Conservation (phyloP, 768 basidiomycete genomes). For the Tulasnella sp. region DNA sequence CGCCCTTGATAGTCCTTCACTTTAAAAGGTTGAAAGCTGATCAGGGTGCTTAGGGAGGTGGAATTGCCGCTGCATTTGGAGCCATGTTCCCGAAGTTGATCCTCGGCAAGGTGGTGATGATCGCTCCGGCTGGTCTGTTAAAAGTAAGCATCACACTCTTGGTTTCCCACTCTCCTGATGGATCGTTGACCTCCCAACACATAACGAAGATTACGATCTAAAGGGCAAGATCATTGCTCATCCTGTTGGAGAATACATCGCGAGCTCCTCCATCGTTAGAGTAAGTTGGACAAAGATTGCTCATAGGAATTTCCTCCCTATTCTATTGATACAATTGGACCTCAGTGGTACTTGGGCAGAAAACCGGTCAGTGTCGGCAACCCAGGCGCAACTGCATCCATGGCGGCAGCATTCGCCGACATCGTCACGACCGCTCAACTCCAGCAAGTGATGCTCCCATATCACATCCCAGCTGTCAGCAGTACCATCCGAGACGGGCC, state of each 20-base stretch:
- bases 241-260: not conserved
- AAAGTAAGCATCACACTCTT: slow-evolving; percentile 23
- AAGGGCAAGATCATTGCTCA: not conserved
- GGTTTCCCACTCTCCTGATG: not conserved
- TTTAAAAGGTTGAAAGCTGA: not conserved
- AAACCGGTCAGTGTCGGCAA: not conserved
- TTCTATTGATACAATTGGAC: too few relatives aligned
- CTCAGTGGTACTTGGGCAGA: too few relatives aligned
- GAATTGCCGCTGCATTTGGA: slow-evolving; percentile 58
- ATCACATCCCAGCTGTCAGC: slow-evolving; percentile 18
- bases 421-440: not conserved
- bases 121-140: slow-evolving; percentile 61
- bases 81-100: slow-evolving; percentile 64
- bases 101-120: slow-evolving; percentile 50
- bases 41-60: slow-evolving; percentile 49
- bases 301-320: too few relatives aligned
- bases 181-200: too few relatives aligned
- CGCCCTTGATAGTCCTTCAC: slow-evolving; percentile 13
- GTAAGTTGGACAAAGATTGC: too few relatives aligned
- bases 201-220: not conserved
- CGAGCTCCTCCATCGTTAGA: not conserved
- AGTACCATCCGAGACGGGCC: slow-evolving; percentile 23
- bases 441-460: slow-evolving; percentile 16
- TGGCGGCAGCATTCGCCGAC: too few relatives aligned
- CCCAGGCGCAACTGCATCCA: too few relatives aligned